A percentile compares a stretch with the other conserved stretches of the same genome.
Conservation (phyloP, 116 monocot genomes). For the Dioscorea cayenensis region DNA sequence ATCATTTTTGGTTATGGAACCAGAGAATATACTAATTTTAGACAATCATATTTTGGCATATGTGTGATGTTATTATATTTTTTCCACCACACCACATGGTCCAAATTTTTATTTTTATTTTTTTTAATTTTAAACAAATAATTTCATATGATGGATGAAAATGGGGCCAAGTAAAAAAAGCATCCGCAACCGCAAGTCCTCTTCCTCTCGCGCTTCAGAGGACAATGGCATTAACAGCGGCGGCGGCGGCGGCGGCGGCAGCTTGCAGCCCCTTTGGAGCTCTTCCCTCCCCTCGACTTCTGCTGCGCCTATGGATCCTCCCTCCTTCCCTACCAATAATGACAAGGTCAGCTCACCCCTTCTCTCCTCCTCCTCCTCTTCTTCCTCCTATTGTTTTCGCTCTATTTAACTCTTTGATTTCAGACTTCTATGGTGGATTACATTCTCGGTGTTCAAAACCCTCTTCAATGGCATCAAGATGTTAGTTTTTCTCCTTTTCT, state of each 20-base stretch:
- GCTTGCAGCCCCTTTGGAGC: slow-evolving; percentile 6
- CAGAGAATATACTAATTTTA: no score
- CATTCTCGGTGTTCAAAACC: slow-evolving; percentile 81
- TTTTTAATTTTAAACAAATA: no score
- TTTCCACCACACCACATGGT: no score
- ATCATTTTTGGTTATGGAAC: no score
- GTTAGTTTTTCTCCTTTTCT: slow-evolving; percentile 13
- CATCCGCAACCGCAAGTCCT: neutral
- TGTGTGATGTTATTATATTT: no score
- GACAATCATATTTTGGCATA: no score
- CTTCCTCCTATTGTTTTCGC: neutral
- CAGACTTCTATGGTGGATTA: slow-evolving; percentile 92
- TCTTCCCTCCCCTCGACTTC: slow-evolving; percentile 76
- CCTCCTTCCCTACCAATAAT: slow-evolving; percentile 56
- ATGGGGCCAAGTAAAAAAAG: no score
- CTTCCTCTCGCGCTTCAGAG: neutral
- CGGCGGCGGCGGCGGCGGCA: neutral
- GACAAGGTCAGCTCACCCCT: slow-evolving; percentile 32
- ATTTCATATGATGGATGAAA: no score
- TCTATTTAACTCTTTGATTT: neutral
- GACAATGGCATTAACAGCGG: neutral
- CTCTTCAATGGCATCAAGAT: slow-evolving; percentile 71
- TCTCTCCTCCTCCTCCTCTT: neutral
- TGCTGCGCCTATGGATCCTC: slow-evolving; percentile 88
- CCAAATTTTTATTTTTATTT: no score